Conservation (phyloP, 2,329 filamentous ascomycete species). For the Colletotrichum shisoi region DNA sequence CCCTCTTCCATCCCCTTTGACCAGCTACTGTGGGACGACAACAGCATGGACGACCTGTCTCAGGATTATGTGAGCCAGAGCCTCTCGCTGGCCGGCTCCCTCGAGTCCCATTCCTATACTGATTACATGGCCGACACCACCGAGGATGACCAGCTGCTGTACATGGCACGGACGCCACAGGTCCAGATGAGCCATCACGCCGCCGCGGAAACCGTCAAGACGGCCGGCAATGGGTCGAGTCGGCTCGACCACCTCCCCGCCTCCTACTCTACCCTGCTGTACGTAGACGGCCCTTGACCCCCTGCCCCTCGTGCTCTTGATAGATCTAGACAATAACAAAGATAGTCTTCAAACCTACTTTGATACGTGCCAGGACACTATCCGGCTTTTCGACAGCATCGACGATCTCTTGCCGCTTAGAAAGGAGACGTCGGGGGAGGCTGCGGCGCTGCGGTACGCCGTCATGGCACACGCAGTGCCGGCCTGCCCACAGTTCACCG, state of each 20-base stretch:
- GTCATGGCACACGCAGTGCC: neutral
- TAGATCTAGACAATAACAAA: neutral
- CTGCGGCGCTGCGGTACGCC: neutral
- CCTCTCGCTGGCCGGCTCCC: neutral
- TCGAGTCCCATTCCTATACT: neutral
- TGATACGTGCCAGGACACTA: neutral
- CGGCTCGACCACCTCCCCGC: neutral
- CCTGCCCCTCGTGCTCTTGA: neutral
- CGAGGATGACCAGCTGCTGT: neutral
- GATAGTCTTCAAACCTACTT: neutral
- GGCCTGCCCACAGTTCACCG: neutral
- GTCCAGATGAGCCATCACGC: neutral
- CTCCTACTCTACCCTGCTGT: neutral
- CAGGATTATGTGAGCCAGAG: neutral
- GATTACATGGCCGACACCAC: neutral
- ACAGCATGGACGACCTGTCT: neutral
- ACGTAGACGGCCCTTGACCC: neutral
- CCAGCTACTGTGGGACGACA: neutral
- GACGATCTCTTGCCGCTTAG: neutral
- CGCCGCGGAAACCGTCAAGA: neutral
- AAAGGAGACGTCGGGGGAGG: neutral
- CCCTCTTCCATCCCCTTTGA: neutral
- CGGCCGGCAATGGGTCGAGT: neutral
- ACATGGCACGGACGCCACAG: neutral
- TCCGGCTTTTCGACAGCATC: neutral